Evolutionary conservation across 176 grass and related monocot genomes (phyloP).

Genomic region (Cenchrus purpureus): DNA sequence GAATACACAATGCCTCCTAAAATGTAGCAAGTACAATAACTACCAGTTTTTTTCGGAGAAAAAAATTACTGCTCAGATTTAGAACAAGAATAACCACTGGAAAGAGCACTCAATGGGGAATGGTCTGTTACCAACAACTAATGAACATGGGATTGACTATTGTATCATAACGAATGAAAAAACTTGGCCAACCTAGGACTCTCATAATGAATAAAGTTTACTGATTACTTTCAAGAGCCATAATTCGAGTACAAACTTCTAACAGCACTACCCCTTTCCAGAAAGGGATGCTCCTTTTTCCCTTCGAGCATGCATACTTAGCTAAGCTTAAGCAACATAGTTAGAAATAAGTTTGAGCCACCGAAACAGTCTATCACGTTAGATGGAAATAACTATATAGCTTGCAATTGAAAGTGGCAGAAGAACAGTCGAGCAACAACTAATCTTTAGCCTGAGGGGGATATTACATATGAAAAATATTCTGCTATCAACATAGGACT

Average conservation of each 20-base stretch:
- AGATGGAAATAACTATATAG: constrained; percentile 5
- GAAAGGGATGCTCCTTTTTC: not conserved
- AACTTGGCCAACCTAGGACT: not conserved
- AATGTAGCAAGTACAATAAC: constrained; percentile 28
- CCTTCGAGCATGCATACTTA: not conserved
- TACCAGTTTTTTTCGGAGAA: not conserved
- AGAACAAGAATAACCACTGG: constrained; percentile 13
- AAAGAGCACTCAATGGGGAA: constrained; percentile 1
- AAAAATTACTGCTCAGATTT: constrained; percentile 8
- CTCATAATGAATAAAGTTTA: not conserved
- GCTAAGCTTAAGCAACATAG: not conserved
- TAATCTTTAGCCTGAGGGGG: not conserved
- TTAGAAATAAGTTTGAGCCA: not conserved
- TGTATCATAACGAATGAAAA: not conserved
- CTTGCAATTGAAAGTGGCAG: not conserved
- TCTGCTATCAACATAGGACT: not conserved
- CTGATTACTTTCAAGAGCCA: not conserved
- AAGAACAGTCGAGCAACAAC: not conserved
- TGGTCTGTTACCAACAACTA: not conserved
- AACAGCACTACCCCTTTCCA: not conserved
- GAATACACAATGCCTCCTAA: not conserved
- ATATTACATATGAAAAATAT: constrained; percentile 2
- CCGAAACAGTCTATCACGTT: not conserved
- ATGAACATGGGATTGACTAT: not conserved
- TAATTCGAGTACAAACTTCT: not conserved